Evolutionary conservation across 1,284 basidiomycete genomes (phyloP), one percentile per base, ranked within the genome.

Genomic region (Porodaedalea pini): DNA sequence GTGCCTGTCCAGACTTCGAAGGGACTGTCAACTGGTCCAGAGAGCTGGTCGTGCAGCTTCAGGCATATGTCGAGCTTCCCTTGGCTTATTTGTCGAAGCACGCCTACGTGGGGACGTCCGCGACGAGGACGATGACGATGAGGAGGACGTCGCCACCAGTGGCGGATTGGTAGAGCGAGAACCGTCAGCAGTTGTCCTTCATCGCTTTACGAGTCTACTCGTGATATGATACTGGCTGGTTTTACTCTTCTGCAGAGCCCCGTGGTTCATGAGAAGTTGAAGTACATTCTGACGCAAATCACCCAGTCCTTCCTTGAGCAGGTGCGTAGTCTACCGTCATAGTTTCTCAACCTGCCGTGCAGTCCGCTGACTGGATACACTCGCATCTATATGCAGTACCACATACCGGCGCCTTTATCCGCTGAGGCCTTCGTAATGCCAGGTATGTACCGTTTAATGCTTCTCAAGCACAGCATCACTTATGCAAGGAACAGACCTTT

Each of bases 211-310:
- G 85, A 85, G 63, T 63, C 60, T 1, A 71, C 76, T 0, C n/a
- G 86, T n/a, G 80, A 82, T 50, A 64, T 86, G 2, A 60, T 90
- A 0, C 79, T 83, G 59, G 74, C 84, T 2, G 86, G 86, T 0
- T 89, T 89, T 59, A n/a, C n/a, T n/a, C n/a, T n/a, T n/a, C n/a
- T n/a, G n/a, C n/a, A n/a, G n/a, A n/a, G n/a, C n/a, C n/a, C 63
- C 0, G 36, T 68, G 0, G 66, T 89, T 0, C 75, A 73, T 34
- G 68, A 75, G 0, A 81, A 82, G 55, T 64, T 89, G 0, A 65
- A 74, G 44, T 62, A 57, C 15, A 71, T 89, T 0, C 66, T 85
- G 0, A 66, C 67, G 15, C 51, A 63, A 0, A 71, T 75, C 0
- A 73, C 86, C 17, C 69, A 76, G n/a, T 64, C 65, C 0, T 76